Base-by-base conservation (phyloP, 2,329 filamentous ascomycete genomes). In the Colletotrichum sp. region DNA sequence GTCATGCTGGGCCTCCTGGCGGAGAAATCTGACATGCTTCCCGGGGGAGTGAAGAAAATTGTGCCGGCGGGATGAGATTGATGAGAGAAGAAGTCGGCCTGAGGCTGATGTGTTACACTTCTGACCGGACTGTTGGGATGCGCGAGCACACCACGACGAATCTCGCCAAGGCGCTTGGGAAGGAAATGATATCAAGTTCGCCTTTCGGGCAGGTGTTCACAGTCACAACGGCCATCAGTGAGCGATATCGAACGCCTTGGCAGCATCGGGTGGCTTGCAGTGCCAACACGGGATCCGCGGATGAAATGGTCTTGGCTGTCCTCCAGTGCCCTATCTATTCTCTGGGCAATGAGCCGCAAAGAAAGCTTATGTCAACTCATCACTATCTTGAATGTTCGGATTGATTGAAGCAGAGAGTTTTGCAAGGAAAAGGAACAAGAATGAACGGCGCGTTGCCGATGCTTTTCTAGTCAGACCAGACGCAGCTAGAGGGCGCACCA, bases 191-290 rank as follows among this genome's bases (percentile, higher is more conserved):
- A 52, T 29, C 65, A 62, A 63, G 16, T 32, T 22, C 15, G n/a
- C 44, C 7, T 22, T 57, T 25, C 11, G 1, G 13, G 11, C 63
- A 29, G 44, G n/a, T n/a, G 16, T 19, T 39, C 16, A 39, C 36
- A 57, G 36, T 36, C 36, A 71, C 25, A 25, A 30, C 5, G 29
- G n/a, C 25, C 32, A 32, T 4, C 19, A 22, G 55, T 25, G 30
- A 30, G 32, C 32, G 65, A 27, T 49, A 39, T 72, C 34, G 19
- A 59, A 55, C 29, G 22, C n/a, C 73, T 76, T 71, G 69, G 73
- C 69, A 25, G 73, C 73, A 27, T 64, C 69, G 73, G 73, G 69
- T 69, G 73, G 73, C 73, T 76, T 76, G 63, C 73, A 72, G 63
- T 59, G 73, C 73, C 69, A 76, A 72, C 63, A 32, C 63, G 57